Evolutionary conservation across 768 basidiomycete genomes (phyloP), one percentile per base, ranked within the genome.

Genomic region (Auricularia cornea): DNA sequence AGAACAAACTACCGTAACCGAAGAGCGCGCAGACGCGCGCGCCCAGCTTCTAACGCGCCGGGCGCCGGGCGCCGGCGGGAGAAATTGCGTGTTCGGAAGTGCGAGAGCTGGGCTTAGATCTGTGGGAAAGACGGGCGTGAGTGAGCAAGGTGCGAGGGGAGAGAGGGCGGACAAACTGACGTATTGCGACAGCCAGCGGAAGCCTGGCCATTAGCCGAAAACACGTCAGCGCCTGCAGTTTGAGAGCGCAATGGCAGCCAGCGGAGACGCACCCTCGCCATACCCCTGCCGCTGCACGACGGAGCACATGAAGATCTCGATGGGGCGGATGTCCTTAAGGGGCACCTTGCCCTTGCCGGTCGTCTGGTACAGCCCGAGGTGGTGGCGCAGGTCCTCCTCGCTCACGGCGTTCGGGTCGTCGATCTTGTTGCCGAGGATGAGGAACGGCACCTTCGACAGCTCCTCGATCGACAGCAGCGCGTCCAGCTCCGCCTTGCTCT

Each of bases 281-380:
- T 99, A 98, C 59, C 96, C 96, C 76, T 97, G 94, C 75, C 96
- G 84, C 83, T 96, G 94, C 62, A 99, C 97, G 63, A 99, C 97
- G 16, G 97, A 98, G 81, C 95, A 98, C 97, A 99, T 99, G 86
- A 98, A 99, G 69, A 98, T 84, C 74, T 99, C 97, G 75, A 99
- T 98, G 20, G 97, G 97, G 65, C 97, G 86, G 69, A 98, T 98
- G 75, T 98, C 96, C 69, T 81, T 90, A 72, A 99, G 84, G 65
- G 94, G 96, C 41, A 97, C 92, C 76, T 98, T 98, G 74, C 97
- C 97, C 88, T 99, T 98, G 74, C 97, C 97, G 28, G 97, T 99
- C n/a, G 97, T 99, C 78, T 98, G 94, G 78, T 95, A 97, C 59
- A 99, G 79, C 18, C 97, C 97, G 52, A 99, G 82, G 67, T 94